Percentiles rank a stretch among this genome's conserved stretches.
These are phyloP conservation scores for Mucor velutinosus DNA, from an alignment of 371 early-diverging fungal species.

Conservation along the genomic window DNA sequence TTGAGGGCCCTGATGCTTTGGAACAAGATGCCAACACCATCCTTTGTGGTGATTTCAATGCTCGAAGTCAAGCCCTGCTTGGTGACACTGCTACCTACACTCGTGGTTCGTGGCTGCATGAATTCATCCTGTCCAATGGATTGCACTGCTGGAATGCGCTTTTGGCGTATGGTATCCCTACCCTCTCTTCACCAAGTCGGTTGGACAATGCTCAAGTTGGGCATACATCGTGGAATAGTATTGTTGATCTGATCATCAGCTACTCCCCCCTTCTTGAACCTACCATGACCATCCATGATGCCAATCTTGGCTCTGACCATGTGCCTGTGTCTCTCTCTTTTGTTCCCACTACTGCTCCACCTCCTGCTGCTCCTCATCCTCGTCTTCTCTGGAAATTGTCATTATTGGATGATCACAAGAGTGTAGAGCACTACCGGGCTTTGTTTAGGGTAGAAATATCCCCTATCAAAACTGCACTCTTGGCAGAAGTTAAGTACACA, in stretches of 20 bases:
- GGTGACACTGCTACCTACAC: constrained; percentile 5
- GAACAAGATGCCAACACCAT: not conserved
- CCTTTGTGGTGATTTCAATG: too few species aligned
- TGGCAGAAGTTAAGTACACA: too few species aligned
- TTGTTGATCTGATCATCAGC: constrained; percentile 6
- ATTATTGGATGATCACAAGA: constrained; percentile 1
- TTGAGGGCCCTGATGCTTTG: not conserved
- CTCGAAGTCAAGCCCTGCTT: not conserved
- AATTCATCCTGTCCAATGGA: not conserved
- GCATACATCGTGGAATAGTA: not conserved
- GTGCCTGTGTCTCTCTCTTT: not conserved
- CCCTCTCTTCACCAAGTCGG: not conserved
- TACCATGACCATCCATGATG: not conserved
- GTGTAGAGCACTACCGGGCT: not conserved
- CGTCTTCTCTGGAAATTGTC: constrained; percentile 6
- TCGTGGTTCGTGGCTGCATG: constrained; percentile 1
- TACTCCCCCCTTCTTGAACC: not conserved
- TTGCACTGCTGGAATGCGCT: constrained; percentile 2
- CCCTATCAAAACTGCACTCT: too few species aligned
- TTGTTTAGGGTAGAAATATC: not conserved
- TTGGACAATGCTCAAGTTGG: too few species aligned
- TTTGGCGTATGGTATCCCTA: not conserved
- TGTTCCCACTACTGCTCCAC: not conserved
- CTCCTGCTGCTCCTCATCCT: not conserved
- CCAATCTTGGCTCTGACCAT: constrained; percentile 1